A percentile compares a stretch with the other conserved stretches of the same genome.
Evolutionary conservation across 2,329 filamentous ascomycete genomes (phyloP).

Genomic region (Neodidymelliopsis sp.): DNA sequence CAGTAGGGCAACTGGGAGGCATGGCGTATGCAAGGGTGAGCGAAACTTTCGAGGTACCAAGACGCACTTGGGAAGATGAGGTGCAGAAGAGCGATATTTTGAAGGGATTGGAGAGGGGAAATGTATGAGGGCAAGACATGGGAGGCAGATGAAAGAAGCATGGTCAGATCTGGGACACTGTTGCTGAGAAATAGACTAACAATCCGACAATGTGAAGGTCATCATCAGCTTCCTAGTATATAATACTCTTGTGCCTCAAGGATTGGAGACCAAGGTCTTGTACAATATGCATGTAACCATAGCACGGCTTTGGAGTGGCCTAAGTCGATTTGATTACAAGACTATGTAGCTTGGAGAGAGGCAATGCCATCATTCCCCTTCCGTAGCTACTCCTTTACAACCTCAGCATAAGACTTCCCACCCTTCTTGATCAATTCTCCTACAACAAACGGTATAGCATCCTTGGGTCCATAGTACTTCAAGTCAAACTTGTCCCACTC

Average conservation of each 20-base stretch:
- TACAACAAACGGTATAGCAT: constrained; percentile 46
- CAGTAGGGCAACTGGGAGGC: constrained; percentile 78
- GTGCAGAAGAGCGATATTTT: neutral
- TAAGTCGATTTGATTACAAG: no score
- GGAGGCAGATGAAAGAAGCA: no score
- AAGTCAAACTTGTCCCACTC: constrained; percentile 61
- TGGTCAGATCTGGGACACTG: no score
- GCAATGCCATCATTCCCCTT: neutral
- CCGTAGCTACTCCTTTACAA: constrained; percentile 20
- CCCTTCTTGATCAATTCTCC: constrained; percentile 47
- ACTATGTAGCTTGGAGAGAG: no score
- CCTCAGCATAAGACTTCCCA: constrained; percentile 32
- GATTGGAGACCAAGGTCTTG: no score
- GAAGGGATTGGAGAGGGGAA: neutral
- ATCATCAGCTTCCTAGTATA: no score
- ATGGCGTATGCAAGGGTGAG: constrained; percentile 70
- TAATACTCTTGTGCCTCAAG: no score
- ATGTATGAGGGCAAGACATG: no score
- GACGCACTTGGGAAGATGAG: constrained; percentile 12
- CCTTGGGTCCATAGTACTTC: constrained; percentile 44
- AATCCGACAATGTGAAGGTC: no score
- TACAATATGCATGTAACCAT: no score
- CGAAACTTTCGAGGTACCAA: constrained; percentile 21
- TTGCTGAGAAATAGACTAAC: no score
- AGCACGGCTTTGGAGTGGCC: no score